Base-by-base conservation (phyloP, 2,329 filamentous ascomycete species). In the Xylaria sp. region DNA sequence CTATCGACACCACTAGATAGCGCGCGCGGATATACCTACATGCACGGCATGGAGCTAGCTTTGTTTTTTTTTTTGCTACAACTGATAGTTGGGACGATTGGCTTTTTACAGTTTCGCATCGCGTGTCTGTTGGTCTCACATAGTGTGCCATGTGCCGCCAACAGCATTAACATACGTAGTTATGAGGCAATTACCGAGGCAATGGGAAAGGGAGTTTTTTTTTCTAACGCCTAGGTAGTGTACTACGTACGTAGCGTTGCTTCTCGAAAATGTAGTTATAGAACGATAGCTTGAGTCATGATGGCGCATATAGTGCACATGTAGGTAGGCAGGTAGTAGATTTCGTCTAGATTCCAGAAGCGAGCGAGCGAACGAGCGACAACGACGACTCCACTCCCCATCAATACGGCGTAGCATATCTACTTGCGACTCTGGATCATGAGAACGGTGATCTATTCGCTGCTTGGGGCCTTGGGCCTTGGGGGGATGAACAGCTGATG, bases 361-460 rank as follows among this genome's bases (percentile, higher is more conserved):
- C 54, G 56, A 65, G 54, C 29, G 61, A n/a, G 44, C 36, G 25
- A 33, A n/a, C n/a, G n/a, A n/a, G n/a, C 42, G 49, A 31, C 59
- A 17, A 25, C 25, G 22, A 29, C 22, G 13, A 17, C 45, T 49
- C 45, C 45, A 49, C 45, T 13, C 45, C n/a, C 45, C 17, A 33
- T 58, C 53, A 11, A 61, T 51, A 33, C 49, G 15, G 49, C 31
- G 29, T 53, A 20, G 49, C 33, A 53, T 55, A 45, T 31, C 38
- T 51, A 22, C 22, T 25, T 36, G 20, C 11, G 20, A 20, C 29
- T 53, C 17, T 10, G 11, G 42, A 56, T 50, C 44, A 61, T 38
- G 61, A 60, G 50, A 11, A 38, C 49, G 29, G 50, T 11, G 39
- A 44, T 56, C 45, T 29, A 66, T 66, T 66, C 60, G 64, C 58